phyloP scores from a whole-genome alignment of 768 basidiomycete species.

The Leucosporidium yakuticum region DNA sequence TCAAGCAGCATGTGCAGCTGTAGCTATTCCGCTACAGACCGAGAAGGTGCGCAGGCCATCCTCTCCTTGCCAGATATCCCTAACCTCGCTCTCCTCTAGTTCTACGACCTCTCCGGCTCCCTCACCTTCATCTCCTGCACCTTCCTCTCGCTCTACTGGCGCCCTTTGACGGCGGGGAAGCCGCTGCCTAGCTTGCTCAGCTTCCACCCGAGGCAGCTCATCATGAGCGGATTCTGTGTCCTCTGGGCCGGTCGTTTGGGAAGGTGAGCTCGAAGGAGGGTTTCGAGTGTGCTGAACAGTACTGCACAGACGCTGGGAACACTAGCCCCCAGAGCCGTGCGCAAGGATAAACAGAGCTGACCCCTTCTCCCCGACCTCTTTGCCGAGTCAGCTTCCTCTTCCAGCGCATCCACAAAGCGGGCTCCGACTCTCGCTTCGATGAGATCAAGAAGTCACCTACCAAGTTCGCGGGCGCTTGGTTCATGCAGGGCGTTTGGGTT shows the following conservation, averaged over 20 bases:
- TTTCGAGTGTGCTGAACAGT: neutral
- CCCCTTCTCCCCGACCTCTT: neutral
- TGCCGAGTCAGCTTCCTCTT: neutral
- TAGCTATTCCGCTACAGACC: conserved; percentile 3
- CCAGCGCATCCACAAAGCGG: neutral
- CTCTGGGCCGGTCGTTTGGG: conserved; percentile 64
- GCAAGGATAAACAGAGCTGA: neutral
- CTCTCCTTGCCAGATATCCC: too few species aligned
- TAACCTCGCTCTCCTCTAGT: neutral
- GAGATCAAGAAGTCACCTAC: conserved; percentile 51
- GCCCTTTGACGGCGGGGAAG: conserved; percentile 45
- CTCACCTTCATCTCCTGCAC: conserved; percentile 66
- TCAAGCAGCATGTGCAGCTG: conserved; percentile 2
- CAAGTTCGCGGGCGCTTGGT: conserved; percentile 58
- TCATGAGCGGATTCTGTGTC: conserved; percentile 55
- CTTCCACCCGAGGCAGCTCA: conserved; percentile 58
- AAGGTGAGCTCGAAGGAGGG: conserved; percentile 45
- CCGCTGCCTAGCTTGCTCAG: conserved; percentile 42
- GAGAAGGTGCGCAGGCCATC: neutral
- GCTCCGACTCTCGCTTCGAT: conserved; percentile 51
- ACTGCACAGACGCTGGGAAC: conserved; percentile 49
- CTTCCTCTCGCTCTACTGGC: conserved; percentile 51
- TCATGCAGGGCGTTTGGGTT: conserved; percentile 64
- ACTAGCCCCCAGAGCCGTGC: too few species aligned
- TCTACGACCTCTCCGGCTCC: conserved; percentile 61